A percentile compares a stretch with the other conserved stretches of the same genome.
phyloP scores from a whole-genome alignment of 1,284 basidiomycete genomes.

The Clitocybe nebularis region DNA sequence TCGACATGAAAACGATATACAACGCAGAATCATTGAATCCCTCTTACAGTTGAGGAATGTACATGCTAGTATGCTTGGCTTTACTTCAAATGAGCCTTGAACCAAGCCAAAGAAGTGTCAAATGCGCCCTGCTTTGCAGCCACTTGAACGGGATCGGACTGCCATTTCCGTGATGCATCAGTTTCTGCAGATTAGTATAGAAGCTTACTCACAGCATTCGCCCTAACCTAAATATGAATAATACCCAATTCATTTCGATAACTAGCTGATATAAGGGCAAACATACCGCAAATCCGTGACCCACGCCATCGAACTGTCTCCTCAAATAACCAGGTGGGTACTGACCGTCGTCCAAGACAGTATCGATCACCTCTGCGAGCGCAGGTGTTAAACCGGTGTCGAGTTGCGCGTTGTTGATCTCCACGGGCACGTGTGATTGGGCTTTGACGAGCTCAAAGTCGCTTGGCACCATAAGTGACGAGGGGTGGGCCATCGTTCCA shows the following conservation, averaged over 20 bases:
- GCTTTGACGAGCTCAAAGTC: conserved; percentile 13
- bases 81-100: conserved; percentile 13
- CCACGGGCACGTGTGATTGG: conserved; percentile 13
- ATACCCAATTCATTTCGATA: not conserved
- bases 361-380: conserved; percentile 11
- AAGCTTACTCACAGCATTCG: no score
- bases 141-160: conserved; percentile 16
- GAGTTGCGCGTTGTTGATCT: conserved; percentile 15
- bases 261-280: conserved; percentile 2
- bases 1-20: no score
- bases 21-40: no score
- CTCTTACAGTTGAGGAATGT: no score
- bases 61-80: no score
- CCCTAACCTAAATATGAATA: no score
- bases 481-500: conserved; percentile 17
- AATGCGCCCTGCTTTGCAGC: conserved; percentile 16
- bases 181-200: no score
- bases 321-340: conserved; percentile 15
- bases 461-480: conserved; percentile 11
- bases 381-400: conserved; percentile 13
- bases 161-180: conserved; percentile 1
- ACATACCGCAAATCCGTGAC: conserved; percentile 16
- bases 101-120: conserved; percentile 15
- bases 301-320: conserved; percentile 14
- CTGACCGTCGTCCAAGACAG: conserved; percentile 12